Percentiles rank a stretch among this genome's conserved stretches.
Evolutionary conservation across 164 flowering plant species (phyloP).

Genomic region (Amborella trichopoda): DNA sequence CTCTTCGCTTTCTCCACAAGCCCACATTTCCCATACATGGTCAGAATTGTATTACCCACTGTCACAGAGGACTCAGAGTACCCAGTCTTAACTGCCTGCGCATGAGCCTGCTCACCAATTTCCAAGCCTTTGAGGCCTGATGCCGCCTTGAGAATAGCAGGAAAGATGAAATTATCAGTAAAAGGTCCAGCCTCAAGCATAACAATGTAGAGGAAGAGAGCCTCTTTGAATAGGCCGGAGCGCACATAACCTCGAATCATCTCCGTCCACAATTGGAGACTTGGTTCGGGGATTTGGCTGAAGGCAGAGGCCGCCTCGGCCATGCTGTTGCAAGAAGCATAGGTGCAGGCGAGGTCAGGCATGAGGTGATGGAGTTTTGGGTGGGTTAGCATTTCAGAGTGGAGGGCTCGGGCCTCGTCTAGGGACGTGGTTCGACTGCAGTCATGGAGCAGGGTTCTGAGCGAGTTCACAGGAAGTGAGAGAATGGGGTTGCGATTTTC

Average conservation of each 20-base stretch:
- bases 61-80: slow-evolving; percentile 29
- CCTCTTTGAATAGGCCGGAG: slow-evolving; percentile 37
- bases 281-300: slow-evolving; percentile 6
- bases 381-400: too few relatives aligned
- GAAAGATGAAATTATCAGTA: slow-evolving; percentile 65
- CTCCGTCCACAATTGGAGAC: slow-evolving; percentile 45
- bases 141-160: slow-evolving; percentile 52
- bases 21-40: slow-evolving; percentile 59
- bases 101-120: slow-evolving; percentile 50
- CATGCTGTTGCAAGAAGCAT: too few relatives aligned
- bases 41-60: slow-evolving; percentile 52
- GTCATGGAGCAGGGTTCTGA: too few relatives aligned
- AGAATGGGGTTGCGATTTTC: too few relatives aligned
- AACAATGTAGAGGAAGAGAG: slow-evolving; percentile 39
- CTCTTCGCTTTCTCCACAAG: slow-evolving; percentile 22
- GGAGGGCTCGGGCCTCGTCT: too few relatives aligned
- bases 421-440: too few relatives aligned
- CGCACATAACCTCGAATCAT: slow-evolving; percentile 38
- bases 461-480: too few relatives aligned
- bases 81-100: slow-evolving; percentile 41
- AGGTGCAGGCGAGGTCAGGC: too few relatives aligned
- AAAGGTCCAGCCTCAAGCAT: slow-evolving; percentile 31
- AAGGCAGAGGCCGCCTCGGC: too few relatives aligned
- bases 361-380: too few relatives aligned
- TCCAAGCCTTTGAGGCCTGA: slow-evolving; percentile 33